These are phyloP conservation scores for Cryptococcus floricola DNA, from an alignment of 1,284 basidiomycete genomes.

Conservation along the genomic window DNA sequence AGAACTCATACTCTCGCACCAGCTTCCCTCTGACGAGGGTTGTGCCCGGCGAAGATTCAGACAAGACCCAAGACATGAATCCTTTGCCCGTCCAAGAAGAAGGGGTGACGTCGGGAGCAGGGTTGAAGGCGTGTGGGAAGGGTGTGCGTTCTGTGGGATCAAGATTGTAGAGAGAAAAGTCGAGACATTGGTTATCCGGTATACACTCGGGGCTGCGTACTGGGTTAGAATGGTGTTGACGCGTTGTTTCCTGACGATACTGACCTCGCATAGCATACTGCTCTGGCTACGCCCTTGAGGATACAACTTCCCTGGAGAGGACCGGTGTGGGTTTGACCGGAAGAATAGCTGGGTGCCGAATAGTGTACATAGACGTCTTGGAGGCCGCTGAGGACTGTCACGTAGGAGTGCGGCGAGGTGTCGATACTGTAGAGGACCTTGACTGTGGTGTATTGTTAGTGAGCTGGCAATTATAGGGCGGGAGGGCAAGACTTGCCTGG, in stretches of 20 bases:
- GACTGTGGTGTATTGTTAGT: slow-evolving; percentile 22
- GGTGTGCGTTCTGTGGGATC: slow-evolving; percentile 23
- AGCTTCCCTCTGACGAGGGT: slow-evolving; percentile 38
- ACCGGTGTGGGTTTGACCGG: not conserved
- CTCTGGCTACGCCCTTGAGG: slow-evolving; percentile 35
- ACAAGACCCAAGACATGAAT: slow-evolving; percentile 40
- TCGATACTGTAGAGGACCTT: slow-evolving; percentile 45
- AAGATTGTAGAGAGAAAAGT: slow-evolving; percentile 46
- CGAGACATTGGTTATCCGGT: slow-evolving; percentile 29
- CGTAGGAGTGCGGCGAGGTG: slow-evolving; percentile 36
- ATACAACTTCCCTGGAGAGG: slow-evolving; percentile 30
- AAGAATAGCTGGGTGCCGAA: not conserved
- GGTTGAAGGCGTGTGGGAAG: slow-evolving; percentile 15
- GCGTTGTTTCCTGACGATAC: not conserved
- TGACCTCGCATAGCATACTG: slow-evolving; percentile 44
- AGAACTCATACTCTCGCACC: slow-evolving; percentile 39
- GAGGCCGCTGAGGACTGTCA: slow-evolving; percentile 33
- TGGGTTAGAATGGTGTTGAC: not conserved
- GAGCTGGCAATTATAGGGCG: not conserved
- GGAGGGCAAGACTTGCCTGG: slow-evolving; percentile 24
- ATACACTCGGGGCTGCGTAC: slow-evolving; percentile 39
- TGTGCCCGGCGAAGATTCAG: slow-evolving; percentile 25
- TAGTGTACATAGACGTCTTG: slow-evolving; percentile 43
- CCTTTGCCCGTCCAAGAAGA: slow-evolving; percentile 40
- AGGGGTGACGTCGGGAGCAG: not conserved